These are phyloP conservation scores for Phytophthora palmivora DNA, from an alignment of 352 stramenopile genomes.

Conservation along the genomic window DNA sequence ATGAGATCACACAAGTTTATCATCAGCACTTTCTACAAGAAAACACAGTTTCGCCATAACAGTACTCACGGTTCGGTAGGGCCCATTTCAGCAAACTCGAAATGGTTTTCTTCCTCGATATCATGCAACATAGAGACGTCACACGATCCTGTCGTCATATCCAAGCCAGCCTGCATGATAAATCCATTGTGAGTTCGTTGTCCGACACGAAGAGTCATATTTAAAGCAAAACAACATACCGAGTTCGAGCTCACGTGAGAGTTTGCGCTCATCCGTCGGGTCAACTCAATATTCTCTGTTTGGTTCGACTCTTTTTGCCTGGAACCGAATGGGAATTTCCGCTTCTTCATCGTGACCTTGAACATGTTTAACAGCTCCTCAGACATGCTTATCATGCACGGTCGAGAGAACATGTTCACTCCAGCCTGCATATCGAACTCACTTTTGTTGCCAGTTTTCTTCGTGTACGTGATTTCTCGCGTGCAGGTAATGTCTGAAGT, in stretches of 20 bases:
- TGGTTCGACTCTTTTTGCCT: constrained; percentile 36
- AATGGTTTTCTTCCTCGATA: constrained; percentile 53
- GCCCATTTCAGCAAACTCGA: constrained; percentile 49
- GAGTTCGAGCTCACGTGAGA: constrained; percentile 64
- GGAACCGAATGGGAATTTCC: constrained; percentile 74
- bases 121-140: constrained; percentile 44
- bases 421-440: constrained; percentile 27
- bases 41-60: neutral
- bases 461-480: constrained; percentile 52
- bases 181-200: constrained; percentile 7
- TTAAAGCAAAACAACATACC: constrained; percentile 37
- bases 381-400: constrained; percentile 65
- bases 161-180: constrained; percentile 33
- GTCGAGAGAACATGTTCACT: constrained; percentile 63
- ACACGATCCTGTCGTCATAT: constrained; percentile 38
- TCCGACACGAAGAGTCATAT: neutral
- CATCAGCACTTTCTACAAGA: neutral
- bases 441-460: constrained; percentile 24
- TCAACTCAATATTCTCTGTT: constrained; percentile 67
- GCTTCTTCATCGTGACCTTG: constrained; percentile 86
- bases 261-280: constrained; percentile 66
- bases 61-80: constrained; percentile 27
- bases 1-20: constrained; percentile 17
- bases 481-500: constrained; percentile 76
- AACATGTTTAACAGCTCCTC: constrained; percentile 81